Base-by-base conservation (phyloP, 2,329 filamentous ascomycete genomes). In the Talaromyces sp. region DNA sequence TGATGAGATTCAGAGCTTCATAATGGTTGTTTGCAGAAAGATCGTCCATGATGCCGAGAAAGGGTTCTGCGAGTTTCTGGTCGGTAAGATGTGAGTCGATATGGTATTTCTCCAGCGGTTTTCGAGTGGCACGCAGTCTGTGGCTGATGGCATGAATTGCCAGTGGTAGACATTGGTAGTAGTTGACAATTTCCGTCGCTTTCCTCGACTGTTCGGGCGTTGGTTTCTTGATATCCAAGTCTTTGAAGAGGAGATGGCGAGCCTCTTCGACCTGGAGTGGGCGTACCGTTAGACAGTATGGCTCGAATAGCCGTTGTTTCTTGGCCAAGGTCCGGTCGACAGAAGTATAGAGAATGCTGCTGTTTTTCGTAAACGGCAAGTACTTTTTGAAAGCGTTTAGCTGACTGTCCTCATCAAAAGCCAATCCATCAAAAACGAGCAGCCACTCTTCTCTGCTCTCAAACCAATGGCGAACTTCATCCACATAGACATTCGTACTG, bases 291-390 rank as follows among this genome's bases (percentile, higher is more conserved):
- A 89, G 80, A 79, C 77, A 71, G 79, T 81, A 63, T 75, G 87
- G 73, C 80, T 88, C 78, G 81, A 85, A 74, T 77, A 89, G 61
- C 75, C 82, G 71, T 80, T 83, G 70, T 79, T 83, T 70, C 80
- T 85, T 75, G 54, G 75, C 71, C 52, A 81, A 64, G n/a, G 83
- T 84, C 43, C 80, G 79, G 64, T 89, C 85, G 0, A 88, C 83
- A 0, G 86, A 89, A 0, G 87, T 89, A 66, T 87, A 88, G 27
- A 90, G 87, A 54, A 90, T 81, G 66, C 84, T 85, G 14, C 85
- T 87, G 59, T 84, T 81, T 62, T 77, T 80, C 29, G 80, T 81
- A 52, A 87, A 86, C 0, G 88, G 88, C n/a, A 90, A 83, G 63
- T 87, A 88, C 41, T 81, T 75, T 54, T 79, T 76, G 26, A 89